Conservation (phyloP, 2,329 filamentous ascomycete species). For the Trichoderma lentiforme region DNA sequence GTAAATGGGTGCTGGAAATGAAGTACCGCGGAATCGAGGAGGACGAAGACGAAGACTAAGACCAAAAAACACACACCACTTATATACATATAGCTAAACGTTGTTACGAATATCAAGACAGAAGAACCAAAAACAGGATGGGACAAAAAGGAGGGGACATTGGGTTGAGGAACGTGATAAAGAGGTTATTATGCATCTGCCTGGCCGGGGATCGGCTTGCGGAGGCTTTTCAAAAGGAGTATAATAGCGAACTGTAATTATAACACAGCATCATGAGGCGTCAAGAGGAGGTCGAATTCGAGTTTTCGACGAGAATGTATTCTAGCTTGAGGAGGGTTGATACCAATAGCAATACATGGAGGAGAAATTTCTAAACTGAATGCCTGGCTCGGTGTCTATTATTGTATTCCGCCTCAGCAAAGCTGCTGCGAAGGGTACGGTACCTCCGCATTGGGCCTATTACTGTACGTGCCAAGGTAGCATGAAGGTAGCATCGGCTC, state of each 20-base stretch:
- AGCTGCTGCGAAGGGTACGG: neutral
- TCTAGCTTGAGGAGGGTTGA: neutral
- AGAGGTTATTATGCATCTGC: neutral
- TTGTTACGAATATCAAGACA: neutral
- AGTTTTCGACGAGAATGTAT: slow-evolving; percentile 4
- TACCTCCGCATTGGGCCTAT: neutral
- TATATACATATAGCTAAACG: neutral
- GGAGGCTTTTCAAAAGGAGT: neutral
- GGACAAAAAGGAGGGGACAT: neutral
- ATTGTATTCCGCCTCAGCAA: neutral
- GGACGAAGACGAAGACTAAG: slow-evolving; percentile 23
- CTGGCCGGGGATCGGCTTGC: neutral
- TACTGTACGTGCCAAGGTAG: neutral
- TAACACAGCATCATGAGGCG: slow-evolving; percentile 10
- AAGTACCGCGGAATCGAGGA: slow-evolving; percentile 42
- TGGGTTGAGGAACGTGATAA: neutral
- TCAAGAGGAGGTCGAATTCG: slow-evolving; percentile 1
- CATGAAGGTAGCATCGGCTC: neutral
- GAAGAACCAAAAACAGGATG: neutral
- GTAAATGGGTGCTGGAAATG: slow-evolving; percentile 78
- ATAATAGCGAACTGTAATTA: slow-evolving; percentile 15
- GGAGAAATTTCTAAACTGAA: neutral
- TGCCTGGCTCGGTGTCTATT: neutral
- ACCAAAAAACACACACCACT: neutral
- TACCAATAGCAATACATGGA: neutral